Evolutionary conservation across 306 rosid genomes (phyloP), one percentile per base, ranked within the genome.

Genomic region (Castanea crenata): DNA sequence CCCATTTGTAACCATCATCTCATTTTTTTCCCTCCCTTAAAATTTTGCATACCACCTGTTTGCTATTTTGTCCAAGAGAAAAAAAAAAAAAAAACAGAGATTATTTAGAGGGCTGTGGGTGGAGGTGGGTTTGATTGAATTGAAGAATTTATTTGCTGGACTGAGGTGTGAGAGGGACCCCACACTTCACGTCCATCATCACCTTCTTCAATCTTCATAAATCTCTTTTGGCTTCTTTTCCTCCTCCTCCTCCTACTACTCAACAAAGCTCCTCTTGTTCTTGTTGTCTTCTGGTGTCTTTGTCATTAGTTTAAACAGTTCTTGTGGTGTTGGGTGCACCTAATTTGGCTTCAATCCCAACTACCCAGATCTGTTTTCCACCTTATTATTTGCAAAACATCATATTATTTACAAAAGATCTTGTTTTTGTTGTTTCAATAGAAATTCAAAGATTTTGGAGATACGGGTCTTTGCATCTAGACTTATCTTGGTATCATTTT

Each of bases 121-220:
- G 84, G 79, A 68, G 81, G 81, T 79, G 85, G 78, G 78, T 82
- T 84, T 88, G 82, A 84, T 80, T 79, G 81, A 77, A 86, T 86
- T 76, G 90, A 85, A 84, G 89, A 85, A 55, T 87, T 69, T 84
- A 79, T 80, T 41, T 41, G 46, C 11, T 76, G 88, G 73, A 49
- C 87, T 69, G 85, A 71, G 55, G 79, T 84, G 79, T 84, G 84
- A 76, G 73, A 54, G 56, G 73, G 85, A 4, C 87, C 80, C 81
- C 79, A 55, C 81, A 79, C 85, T 81, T 86, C 90, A 78, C 84
- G 64, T 79, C 74, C 81, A 79, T 78, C 87, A 69, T 82, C 81
- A 20, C 86, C 91, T 78, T 87, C 89, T 78, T 78, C 87, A 86
- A 67, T 87, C 92, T 80, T 87, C 88, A 80, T 78, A 86, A 86